Base-by-base conservation (phyloP, 495 filamentous ascomycete species). In the Jackrogersella minutella region DNA sequence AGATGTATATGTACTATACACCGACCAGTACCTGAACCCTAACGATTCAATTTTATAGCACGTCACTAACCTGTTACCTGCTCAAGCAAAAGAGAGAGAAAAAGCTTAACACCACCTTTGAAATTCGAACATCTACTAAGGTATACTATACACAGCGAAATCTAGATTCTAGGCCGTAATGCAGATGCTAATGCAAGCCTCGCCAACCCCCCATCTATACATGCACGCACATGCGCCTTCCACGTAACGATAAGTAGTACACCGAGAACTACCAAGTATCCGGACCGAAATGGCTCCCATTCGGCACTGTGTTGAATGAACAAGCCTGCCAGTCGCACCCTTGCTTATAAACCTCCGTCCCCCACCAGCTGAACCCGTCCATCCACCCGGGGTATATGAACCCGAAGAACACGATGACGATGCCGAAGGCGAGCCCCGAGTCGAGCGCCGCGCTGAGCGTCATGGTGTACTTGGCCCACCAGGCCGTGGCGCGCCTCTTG, bases 381-480 rank as follows among this genome's bases (percentile, higher is more conserved):
- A 87, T 79, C 78, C 74, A 84, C 37, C 91, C 88, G 0, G 91
- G 87, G 72, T 91, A 95, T 14, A 90, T 83, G 43, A 95, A 85
- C 0, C 85, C 88, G 71, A 96, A 95, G 74, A 97, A 95, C 5
- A 95, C 86, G 0, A 94, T 82, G 5, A 95, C 86, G 1, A 93
- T 85, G 0, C 88, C 88, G 68, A 92, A 88, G 2, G 92, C 92
- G 13, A 94, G 71, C 1, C 90, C 90, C 1, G 91, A 93, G 54
- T 96, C 92, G 34, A 96, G 79, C 9, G 90, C 92, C 1, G 92
- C 92, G 33, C 85, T 89, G 26, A 96, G 79, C 0, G 90, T 93
- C 90, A 93, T 93, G 14, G 89, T 93, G 74, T 96, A 96, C 74
- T 96, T 94, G 1, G 85, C 86, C 91, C 90, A 94, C 92, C 92